Evolutionary conservation across 495 filamentous ascomycete genomes (phyloP), one percentile per base, ranked within the genome.

Genomic region (Choiromyces venosus): DNA sequence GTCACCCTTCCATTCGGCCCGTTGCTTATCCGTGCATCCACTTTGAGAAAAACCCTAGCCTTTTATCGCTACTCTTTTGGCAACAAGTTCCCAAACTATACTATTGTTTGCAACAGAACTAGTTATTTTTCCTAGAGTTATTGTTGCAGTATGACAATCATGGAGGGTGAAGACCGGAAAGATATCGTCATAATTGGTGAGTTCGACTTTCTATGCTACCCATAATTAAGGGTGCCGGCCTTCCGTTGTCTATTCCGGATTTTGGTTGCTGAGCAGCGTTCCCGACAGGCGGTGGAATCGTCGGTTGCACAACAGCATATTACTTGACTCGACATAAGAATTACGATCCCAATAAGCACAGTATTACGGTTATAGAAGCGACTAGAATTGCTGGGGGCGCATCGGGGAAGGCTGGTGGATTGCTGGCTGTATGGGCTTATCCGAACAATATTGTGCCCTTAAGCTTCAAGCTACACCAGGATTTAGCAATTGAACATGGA

Each of bases 391-490:
- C 95, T 21, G 91, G 93, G 16, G 94, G 91, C 36, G 95, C 95
- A 56, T 97, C 93, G 36, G 95, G 95, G 10, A 99, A 99, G 85
- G 95, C 95, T 1, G 95, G 95, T 6, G 95, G 95, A 1, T 86
- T 99, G 18, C 85, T 99, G 25, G 95, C 90, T 1, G 85, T 93
- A 56, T 99, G 95, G 95, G 95, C 95, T 16, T 97, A 97, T 79
- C 95, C 95, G 1, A 86, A 82, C 75, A 91, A 87, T 78, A 88
- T 99, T 71, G 95, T 97, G 0, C 92, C 92, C 2, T 84, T 99
- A 69, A 95, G 91, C 74, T 99, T 92, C 84, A 86, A 86, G 65
- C 85, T 97, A 14, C 95, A 99, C 79, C 86, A 88, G 19, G 88
- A 97, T 72, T 85, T 99, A 9, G 91, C 96, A n/a, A 86, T 87